Evolutionary conservation across 352 stramenopile species (phyloP), one percentile per base, ranked within the genome.

Genomic region (Blastocystis sp.): DNA sequence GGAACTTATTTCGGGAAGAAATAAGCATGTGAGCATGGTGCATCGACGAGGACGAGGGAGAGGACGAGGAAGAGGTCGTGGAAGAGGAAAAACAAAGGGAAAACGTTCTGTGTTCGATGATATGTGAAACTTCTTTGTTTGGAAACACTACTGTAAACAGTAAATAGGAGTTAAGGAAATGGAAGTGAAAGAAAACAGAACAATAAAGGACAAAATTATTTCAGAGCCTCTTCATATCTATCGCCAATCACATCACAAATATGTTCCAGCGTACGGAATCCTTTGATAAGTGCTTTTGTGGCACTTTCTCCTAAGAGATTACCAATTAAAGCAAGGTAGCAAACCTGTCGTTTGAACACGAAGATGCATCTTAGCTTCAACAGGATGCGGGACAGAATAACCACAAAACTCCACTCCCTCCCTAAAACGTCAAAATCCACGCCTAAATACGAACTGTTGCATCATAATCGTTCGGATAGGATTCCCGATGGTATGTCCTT

Each of bases 1-100:
- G 18, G 91, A 93, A 75, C 55, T 92, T 29, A 89, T 91, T 41
- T 79, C 82, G 11, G 91, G 91, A 50, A 76, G 91, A 7, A 91
- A 92, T 61, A 92, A 92, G 62, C 90, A 92, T 80, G 89, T 93
- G 23, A 89, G 88, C 34, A 50, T 93, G 15, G 89, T 92, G 0
- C 87, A 88, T 29, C 69, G 61, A 1, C 66, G 79, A 59, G 77
- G 84, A 0, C 70, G 69, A 53, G 87, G 89, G 11, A 45, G 87
- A 61, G 90, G 91, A 13, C 87, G 91, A 63, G 90, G 90, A 75
- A 55, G 90, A 50, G 50, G 50, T n/a, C 69, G 90, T 8, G 87
- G 89, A 29, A 63, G 90, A 64, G 64, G 88, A 29, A 56, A 82
- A 11, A 61, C 63, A 9, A 41, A 63, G 37, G 54, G 76, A 39